Conservation (phyloP, 73 alveolate genomes). For the Tetrahymena thermophila region DNA sequence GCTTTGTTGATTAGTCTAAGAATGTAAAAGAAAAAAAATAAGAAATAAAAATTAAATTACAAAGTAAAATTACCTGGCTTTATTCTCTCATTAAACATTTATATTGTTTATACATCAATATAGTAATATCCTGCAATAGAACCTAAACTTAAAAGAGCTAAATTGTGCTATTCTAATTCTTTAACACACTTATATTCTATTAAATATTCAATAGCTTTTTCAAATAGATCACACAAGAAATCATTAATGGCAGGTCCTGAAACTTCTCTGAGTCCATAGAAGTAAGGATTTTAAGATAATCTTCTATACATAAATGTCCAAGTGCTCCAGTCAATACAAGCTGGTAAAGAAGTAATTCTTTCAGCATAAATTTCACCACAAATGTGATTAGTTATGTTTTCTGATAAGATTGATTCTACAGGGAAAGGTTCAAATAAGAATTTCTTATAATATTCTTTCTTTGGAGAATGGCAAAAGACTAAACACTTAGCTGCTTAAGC, state of each 20-base stretch:
- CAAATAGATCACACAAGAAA: slow-evolving; percentile 29
- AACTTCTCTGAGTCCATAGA: slow-evolving; percentile 93
- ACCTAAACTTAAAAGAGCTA: slow-evolving; percentile 36
- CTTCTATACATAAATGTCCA: slow-evolving; percentile 99
- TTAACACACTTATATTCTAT: slow-evolving; percentile 28
- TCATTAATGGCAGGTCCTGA: slow-evolving; percentile 57
- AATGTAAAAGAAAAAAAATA: background rate
- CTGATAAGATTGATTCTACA: slow-evolving; percentile 91
- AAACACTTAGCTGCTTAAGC: slow-evolving; percentile 59
- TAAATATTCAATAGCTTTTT: slow-evolving; percentile 21
- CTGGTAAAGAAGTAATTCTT: slow-evolving; percentile 90
- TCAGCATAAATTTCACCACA: slow-evolving; percentile 94
- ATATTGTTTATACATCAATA: slow-evolving; percentile 17
- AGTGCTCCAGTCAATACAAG: slow-evolving; percentile 97
- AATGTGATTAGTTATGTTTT: slow-evolving; percentile 88
- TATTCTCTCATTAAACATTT: slow-evolving; percentile 14
- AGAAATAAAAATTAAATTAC: background rate
- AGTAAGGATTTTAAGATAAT: slow-evolving; percentile 96
- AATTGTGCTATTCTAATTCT: slow-evolving; percentile 25
- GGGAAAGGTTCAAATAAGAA: slow-evolving; percentile 98
- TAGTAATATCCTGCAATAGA: slow-evolving; percentile 37
- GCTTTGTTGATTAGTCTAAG: background rate
- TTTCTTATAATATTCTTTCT: slow-evolving; percentile 93
- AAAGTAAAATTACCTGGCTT: background rate
- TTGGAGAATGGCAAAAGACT: slow-evolving; percentile 87